Percentiles rank a stretch among this genome's conserved stretches.
These are phyloP conservation scores for Ziziphus jujuba DNA, from an alignment of 306 rosid species.

Conservation along the genomic window DNA sequence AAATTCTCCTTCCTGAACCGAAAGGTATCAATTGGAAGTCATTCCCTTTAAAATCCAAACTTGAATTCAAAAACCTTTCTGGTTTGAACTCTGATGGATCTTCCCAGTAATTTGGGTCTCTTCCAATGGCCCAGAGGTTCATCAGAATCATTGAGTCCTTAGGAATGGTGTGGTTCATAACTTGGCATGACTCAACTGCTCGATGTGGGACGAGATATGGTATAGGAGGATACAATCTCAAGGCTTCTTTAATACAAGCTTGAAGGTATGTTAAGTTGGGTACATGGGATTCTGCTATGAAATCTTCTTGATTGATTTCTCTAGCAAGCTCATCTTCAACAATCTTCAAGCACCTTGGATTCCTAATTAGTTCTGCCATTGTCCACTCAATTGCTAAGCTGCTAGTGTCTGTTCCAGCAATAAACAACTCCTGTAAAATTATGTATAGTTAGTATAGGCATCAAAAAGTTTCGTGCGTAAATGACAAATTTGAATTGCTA, in stretches of 20 bases:
- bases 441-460: not conserved
- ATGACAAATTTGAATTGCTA: not conserved
- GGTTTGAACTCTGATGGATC: slow-evolving; percentile 21
- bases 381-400: slow-evolving; percentile 19
- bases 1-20: slow-evolving; percentile 34
- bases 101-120: slow-evolving; percentile 16
- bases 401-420: slow-evolving; percentile 22
- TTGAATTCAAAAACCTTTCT: slow-evolving; percentile 17
- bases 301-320: not conserved
- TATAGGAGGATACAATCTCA: slow-evolving; percentile 28
- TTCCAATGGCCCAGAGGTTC: not conserved
- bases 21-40: slow-evolving; percentile 28
- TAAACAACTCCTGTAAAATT: slow-evolving; percentile 1
- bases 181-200: slow-evolving; percentile 17
- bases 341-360: slow-evolving; percentile 6
- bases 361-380: slow-evolving; percentile 20
- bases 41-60: slow-evolving; percentile 28
- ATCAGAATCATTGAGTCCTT: not conserved
- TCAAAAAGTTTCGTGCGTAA: not conserved
- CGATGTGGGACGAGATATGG: slow-evolving; percentile 23
- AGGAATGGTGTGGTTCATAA: slow-evolving; percentile 15
- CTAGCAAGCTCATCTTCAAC: slow-evolving; percentile 1
- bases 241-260: slow-evolving; percentile 22
- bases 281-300: not conserved
- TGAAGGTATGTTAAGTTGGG: slow-evolving; percentile 16